Evolutionary conservation across 2,329 filamentous ascomycete species (phyloP), one percentile per base, ranked within the genome.

Genomic region (Epichloe scottii): DNA sequence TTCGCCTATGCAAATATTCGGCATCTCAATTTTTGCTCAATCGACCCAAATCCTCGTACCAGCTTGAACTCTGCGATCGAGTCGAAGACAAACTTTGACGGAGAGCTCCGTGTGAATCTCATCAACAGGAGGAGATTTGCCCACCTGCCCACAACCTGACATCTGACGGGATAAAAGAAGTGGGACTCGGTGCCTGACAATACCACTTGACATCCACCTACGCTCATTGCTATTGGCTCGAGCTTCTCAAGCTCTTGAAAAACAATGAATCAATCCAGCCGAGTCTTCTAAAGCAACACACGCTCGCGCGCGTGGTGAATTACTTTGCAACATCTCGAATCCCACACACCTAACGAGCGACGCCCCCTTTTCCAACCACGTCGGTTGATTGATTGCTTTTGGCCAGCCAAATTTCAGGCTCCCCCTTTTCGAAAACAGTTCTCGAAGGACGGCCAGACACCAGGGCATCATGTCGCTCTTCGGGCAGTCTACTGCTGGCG

Each of bases 381-480:
- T 11, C 44, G 12, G 11, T 15, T 33, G 4, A 21, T 47, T 17
- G 33, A n/a, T 17, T 15, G 10, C 7, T 40, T n/a, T 11, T 38
- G 15, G 34, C 23, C 19, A n/a, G 19, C 19, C 15, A 17, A 11
- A 15, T 23, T 33, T 19, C 19, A n/a, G 11, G 8, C 8, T 3
- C 26, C 7, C 26, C 14, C 33, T 4, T n/a, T 38, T 33, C 21
- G 41, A 44, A 15, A 10, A 33, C 41, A n/a, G 23, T 15, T 26
- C 8, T 15, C 35, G 12, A 38, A 5, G 35, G 35, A 38, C 35
- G 35, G 41, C 14, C 23, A 12, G 23, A 33, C 41, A 37, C 15
- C 33, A n/a, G 30, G 44, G 26, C 51, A 53, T 51, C 55, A 68
- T 67, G 65, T 64, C 65, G 53, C 58, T 68, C 54, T 68, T 69